Evolutionary conservation across 2,329 filamentous ascomycete genomes (phyloP).

Genomic region (Thyridium curvatum): DNA sequence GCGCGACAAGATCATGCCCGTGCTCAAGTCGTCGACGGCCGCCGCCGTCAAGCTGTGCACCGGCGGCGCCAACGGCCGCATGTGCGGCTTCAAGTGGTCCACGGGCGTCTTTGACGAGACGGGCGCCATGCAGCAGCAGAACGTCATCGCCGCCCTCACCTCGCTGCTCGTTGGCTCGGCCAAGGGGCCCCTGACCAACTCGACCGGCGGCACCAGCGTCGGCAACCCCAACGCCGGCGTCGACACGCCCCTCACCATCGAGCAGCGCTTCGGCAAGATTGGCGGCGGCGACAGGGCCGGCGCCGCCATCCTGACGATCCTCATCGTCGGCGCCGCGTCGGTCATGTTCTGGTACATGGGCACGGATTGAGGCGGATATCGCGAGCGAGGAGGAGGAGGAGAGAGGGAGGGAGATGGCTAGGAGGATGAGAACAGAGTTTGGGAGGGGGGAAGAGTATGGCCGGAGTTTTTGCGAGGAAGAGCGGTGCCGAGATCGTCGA

Average conservation of each 20-base stretch:
- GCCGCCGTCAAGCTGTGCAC: slow-evolving; percentile 59
- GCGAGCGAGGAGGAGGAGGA: no score
- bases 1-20: slow-evolving; percentile 45
- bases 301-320: slow-evolving; percentile 31
- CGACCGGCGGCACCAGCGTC: slow-evolving; percentile 34
- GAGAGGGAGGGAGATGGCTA: no score
- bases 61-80: slow-evolving; percentile 46
- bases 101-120: slow-evolving; percentile 30
- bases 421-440: no score
- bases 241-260: neutral
- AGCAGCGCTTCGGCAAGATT: slow-evolving; percentile 5
- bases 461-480: no score
- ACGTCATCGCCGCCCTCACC: slow-evolving; percentile 40
- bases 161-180: slow-evolving; percentile 29
- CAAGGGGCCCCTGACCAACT: slow-evolving; percentile 23
- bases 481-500: no score
- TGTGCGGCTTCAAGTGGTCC: slow-evolving; percentile 63
- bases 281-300: slow-evolving; percentile 30
- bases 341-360: slow-evolving; percentile 28
- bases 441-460: no score
- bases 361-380: slow-evolving; percentile 6
- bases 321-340: slow-evolving; percentile 23
- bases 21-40: slow-evolving; percentile 49
- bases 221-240: slow-evolving; percentile 23
- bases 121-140: slow-evolving; percentile 47